phyloP scores from a whole-genome alignment of 495 filamentous ascomycete genomes.

The Astrothelium macrocarpum region DNA sequence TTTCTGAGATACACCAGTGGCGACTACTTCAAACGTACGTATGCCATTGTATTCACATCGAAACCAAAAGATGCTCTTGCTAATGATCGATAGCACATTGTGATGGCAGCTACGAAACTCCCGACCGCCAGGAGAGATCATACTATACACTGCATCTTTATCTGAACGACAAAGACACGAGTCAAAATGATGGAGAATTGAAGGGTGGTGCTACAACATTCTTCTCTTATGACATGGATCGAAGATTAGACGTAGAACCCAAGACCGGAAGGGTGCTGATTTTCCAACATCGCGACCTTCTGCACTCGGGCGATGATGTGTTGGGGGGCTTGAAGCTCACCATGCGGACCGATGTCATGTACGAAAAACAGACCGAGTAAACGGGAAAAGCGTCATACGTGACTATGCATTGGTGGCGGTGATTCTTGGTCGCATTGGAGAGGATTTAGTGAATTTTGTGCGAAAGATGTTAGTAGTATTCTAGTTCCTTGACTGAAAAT shows the following conservation, averaged over 20 bases:
- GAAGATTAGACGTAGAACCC: conserved; percentile 54
- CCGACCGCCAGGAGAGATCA: conserved; percentile 48
- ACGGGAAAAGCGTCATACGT: too few species aligned
- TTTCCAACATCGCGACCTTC: conserved; percentile 61
- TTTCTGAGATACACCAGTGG: conserved; percentile 71
- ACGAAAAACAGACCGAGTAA: conserved; percentile 24
- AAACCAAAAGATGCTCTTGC: not conserved
- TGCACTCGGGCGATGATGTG: conserved; percentile 70
- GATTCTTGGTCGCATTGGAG: not conserved
- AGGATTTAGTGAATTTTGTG: not conserved
- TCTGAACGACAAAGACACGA: conserved; percentile 46
- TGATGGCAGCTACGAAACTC: conserved; percentile 58
- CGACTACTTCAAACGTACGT: conserved; percentile 62
- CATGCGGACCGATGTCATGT: conserved; percentile 71
- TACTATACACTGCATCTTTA: conserved; percentile 78
- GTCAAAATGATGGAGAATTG: conserved; percentile 21
- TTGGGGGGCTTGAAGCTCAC: conserved; percentile 64
- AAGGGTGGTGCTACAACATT: conserved; percentile 60
- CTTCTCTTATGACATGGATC: conserved; percentile 36
- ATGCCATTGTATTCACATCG: not conserved
- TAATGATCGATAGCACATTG: conserved; percentile 49
- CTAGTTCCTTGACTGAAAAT: conserved; percentile 9
- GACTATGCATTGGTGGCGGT: too few species aligned
- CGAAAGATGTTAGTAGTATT: conserved; percentile 26
- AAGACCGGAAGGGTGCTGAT: conserved; percentile 63